Conservation (phyloP, 2,329 filamentous ascomycete genomes). For the Talaromyces sp. region DNA sequence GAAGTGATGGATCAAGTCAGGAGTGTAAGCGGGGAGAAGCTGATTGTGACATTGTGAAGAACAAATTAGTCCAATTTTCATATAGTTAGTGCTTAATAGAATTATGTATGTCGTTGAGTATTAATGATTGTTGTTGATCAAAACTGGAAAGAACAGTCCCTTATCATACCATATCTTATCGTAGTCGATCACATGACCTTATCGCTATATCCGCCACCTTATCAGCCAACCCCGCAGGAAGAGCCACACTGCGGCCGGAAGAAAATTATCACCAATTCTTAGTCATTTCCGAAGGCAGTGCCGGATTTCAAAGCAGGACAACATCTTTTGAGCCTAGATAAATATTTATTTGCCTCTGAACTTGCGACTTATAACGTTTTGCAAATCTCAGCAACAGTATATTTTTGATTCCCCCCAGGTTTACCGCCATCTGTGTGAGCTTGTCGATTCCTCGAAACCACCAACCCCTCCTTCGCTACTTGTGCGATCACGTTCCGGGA, state of each 20-base stretch:
- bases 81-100: background rate
- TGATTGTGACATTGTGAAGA: constrained; percentile 30
- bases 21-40: constrained; percentile 29
- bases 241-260: constrained; percentile 28
- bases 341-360: background rate
- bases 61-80: background rate
- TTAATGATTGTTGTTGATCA: too few species aligned
- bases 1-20: constrained; percentile 21
- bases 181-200: background rate
- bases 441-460: too few species aligned
- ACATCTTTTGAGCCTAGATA: constrained; percentile 17
- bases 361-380: background rate
- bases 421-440: background rate
- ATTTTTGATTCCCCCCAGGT: background rate
- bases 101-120: background rate
- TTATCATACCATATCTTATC: constrained; percentile 1
- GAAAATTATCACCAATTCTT: constrained; percentile 10
- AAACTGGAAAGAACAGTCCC: background rate
- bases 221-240: constrained; percentile 17
- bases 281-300: constrained; percentile 6
- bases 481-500: background rate
- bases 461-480: background rate
- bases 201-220: constrained; percentile 4
- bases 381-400: background rate
- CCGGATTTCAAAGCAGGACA: constrained; percentile 22